phyloP scores from a whole-genome alignment of 257 asterid genomes.

The Jaltomata sinuosa region DNA sequence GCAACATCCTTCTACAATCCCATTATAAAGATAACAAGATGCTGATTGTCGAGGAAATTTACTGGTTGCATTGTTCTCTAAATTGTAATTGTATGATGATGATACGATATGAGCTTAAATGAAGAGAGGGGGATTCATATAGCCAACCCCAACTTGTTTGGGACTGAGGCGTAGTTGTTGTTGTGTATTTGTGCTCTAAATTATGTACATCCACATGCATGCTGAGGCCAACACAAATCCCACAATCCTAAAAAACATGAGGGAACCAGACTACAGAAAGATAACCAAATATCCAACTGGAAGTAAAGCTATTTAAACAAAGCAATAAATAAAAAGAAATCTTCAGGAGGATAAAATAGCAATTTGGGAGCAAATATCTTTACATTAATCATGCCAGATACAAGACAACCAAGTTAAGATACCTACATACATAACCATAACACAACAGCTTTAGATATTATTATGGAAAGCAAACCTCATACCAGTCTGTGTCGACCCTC shows the following conservation, averaged over 20 bases:
- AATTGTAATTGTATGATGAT: background rate
- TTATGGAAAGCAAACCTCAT: slow-evolving; percentile 15
- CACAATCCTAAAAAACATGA: background rate
- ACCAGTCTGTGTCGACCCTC: slow-evolving; percentile 80
- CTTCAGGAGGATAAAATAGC: background rate
- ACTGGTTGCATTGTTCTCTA: background rate
- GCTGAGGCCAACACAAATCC: background rate
- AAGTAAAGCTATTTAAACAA: background rate
- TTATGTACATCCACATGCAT: background rate
- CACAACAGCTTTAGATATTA: background rate
- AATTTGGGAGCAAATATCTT: background rate
- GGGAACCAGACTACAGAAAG: background rate
- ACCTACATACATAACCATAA: background rate
- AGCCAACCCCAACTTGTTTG: background rate
- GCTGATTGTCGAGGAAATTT: background rate
- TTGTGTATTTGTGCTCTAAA: background rate
- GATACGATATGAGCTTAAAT: background rate
- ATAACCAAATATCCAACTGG: background rate
- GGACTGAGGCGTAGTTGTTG: too few species aligned
- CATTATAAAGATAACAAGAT: background rate
- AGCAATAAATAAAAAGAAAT: background rate
- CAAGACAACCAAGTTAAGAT: background rate
- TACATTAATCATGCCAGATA: background rate
- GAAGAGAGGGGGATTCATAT: background rate
- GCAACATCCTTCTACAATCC: background rate